Evolutionary conservation across 2,329 filamentous ascomycete genomes (phyloP), one percentile per base, ranked within the genome.

Genomic region (Pseudogymnoascus pannorum): DNA sequence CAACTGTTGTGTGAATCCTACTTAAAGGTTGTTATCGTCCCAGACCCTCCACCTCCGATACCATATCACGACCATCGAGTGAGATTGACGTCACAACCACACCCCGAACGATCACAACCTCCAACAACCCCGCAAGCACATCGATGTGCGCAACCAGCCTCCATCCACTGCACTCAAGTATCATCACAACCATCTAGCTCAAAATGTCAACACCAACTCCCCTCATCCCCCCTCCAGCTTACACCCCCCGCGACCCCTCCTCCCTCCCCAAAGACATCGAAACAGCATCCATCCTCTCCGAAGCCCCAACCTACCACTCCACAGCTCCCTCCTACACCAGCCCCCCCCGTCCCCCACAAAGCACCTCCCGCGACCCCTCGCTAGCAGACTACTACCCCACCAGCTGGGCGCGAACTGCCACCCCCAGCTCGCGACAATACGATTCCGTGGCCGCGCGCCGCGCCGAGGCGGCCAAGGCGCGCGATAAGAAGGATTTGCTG

Each of bases 271-370:
- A 33, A 33, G 86, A 88, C 70, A 84, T 87, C 62, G 86, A 89
- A 68, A 87, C 86, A 20, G 80, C 82, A 5, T 89, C 87, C 8
- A 81, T 89, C 64, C 83, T 78, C 66, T 88, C 86, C 16, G 81
- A 81, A 6, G 85, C 86, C n/a, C 86, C 86, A 40, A 88, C 86
- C 8, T 88, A 88, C 71, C 82, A 82, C 64, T 88, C 86, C 60
- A 85, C 87, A 60, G 82, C 79, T 2, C 86, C 86, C 4, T 85
- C 85, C 1, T 87, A 88, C 16, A 79, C 77, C 59, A 75, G 77
- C 33, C 76, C 60, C 81, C 7, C 79, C 81, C 29, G 73, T 84
- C 35, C 79, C 80, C 7, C 71, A 77, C 35, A 65, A 58, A 40
- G 57, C 62, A 9, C 51, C 68, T 66, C 71, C 26, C 68, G 31